Base-by-base conservation (phyloP, 2,329 filamentous ascomycete species). In the Aureobasidium musti region DNA sequence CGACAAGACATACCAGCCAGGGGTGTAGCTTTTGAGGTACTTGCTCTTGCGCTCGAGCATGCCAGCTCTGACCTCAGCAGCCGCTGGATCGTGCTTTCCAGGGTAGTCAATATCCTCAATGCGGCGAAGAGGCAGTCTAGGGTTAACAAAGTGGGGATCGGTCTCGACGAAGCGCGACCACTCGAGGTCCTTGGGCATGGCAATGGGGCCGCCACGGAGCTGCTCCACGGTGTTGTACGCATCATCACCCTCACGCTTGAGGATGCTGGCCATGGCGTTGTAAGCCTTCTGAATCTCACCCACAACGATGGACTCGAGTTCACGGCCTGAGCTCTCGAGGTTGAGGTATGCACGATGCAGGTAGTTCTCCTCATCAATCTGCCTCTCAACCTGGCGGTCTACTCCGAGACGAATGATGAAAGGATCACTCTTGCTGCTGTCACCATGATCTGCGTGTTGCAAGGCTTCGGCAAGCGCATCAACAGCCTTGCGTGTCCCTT, bases 281-380 rank as follows among this genome's bases (percentile, higher is more conserved):
- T 97, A 98, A 0, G 95, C 92, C 78, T 98, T 98, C 75, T 99
- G 95, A 49, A 99, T 96, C 78, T 99, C 95, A 71, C 93, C 92
- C 17, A 99, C 92, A 0, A 99, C 92, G 70, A 99, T 98, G 0
- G 92, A 91, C 79, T 99, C 95, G 2, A 99, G 86, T 79, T 99
- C 95, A 68, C 93, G 89, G 2, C 95, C 95, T 19, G 95, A 98
- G 71, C 87, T 91, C 77, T 99, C 95, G 17, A 99, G 84, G 75
- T 99, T 98, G 61, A 97, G 83, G 74, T 96, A 97, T 11, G 95
- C 95, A 90, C 64, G 52, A 75, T 98, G 95, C 21, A 99, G 80
- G 74, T 99, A 99, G 75, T 98, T 98, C 76, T 99, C 95, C 77
- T 99, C 95, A 71, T 97, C 91, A 66, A 99, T 87, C 78, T 98